Conservation (phyloP, 768 basidiomycete genomes). For the Mycena maculata region DNA sequence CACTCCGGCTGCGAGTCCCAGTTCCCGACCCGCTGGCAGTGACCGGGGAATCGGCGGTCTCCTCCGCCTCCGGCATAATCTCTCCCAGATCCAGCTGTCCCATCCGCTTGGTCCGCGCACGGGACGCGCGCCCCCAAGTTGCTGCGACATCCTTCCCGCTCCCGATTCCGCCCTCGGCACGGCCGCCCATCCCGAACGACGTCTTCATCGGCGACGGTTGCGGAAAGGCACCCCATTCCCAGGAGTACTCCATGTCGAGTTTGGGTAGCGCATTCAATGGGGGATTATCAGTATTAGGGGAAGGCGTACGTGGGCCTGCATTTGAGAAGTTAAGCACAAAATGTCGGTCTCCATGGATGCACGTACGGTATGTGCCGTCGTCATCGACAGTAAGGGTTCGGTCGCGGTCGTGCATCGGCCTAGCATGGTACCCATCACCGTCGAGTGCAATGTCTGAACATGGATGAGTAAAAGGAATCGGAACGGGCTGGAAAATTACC, state of each 20-base stretch:
- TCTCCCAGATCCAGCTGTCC: conserved; percentile 13
- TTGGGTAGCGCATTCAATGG: conserved; percentile 10
- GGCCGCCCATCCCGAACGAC: conserved; percentile 60
- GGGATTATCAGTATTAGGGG: conserved; percentile 30
- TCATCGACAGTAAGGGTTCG: conserved; percentile 52
- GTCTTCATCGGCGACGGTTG: conserved; percentile 76
- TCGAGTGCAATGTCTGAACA: conserved; percentile 80
- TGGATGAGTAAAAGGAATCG: conserved; percentile 9
- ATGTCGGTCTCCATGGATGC: background rate
- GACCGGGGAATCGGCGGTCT: conserved; percentile 34
- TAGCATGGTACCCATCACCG: conserved; percentile 82
- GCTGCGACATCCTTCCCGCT: conserved; percentile 37
- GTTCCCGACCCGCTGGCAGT: conserved; percentile 29
- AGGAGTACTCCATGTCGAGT: conserved; percentile 72
- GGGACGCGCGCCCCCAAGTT: conserved; percentile 27
- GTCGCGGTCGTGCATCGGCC: conserved; percentile 52
- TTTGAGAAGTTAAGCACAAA: background rate
- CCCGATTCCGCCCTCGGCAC: conserved; percentile 43
- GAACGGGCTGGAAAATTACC: conserved; percentile 48
- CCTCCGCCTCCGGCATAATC: conserved; percentile 42
- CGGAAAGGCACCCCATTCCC: conserved; percentile 96
- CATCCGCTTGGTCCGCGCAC: conserved; percentile 23
- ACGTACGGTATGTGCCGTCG: conserved; percentile 28
- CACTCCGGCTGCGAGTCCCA: conserved; percentile 60
- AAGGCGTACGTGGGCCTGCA: conserved; percentile 40